Evolutionary conservation across 768 basidiomycete genomes (phyloP).

Genomic region (Lactarius sanguifluus): DNA sequence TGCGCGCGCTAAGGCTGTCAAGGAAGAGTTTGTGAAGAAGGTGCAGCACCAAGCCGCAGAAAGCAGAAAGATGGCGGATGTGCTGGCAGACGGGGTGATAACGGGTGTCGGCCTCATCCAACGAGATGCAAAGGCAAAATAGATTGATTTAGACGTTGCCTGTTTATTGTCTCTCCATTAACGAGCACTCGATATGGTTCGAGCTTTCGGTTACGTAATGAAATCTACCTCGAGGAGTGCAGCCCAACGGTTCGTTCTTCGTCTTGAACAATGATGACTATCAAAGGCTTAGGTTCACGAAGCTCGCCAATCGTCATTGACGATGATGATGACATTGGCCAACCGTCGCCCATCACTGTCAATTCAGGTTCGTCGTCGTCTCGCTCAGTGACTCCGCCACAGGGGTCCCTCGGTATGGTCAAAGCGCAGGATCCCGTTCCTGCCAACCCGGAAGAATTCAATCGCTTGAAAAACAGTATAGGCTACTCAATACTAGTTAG

Average conservation of each 20-base stretch:
- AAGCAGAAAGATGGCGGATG: slow-evolving; percentile 68
- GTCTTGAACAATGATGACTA: slow-evolving; percentile 13
- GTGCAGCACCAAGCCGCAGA: slow-evolving; percentile 64
- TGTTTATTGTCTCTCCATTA: background rate
- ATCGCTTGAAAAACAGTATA: slow-evolving; percentile 9
- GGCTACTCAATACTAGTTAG: slow-evolving; percentile 28
- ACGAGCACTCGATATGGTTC: background rate
- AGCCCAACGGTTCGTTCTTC: background rate
- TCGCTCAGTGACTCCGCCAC: slow-evolving; percentile 5
- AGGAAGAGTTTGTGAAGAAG: slow-evolving; percentile 68
- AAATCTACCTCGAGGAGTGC: background rate
- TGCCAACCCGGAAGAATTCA: background rate
- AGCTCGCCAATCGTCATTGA: slow-evolving; percentile 29
- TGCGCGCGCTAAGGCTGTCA: slow-evolving; percentile 65
- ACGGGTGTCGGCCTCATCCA: slow-evolving; percentile 76
- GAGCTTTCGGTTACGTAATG: slow-evolving; percentile 17
- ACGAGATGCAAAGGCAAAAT: slow-evolving; percentile 38
- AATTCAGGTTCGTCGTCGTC: background rate
- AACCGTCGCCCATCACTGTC: background rate
- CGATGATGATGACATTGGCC: slow-evolving; percentile 24
- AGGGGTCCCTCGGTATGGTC: background rate
- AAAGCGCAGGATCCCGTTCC: slow-evolving; percentile 6
- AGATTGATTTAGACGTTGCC: slow-evolving; percentile 7
- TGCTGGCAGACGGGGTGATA: slow-evolving; percentile 70
- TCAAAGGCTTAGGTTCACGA: slow-evolving; percentile 22